Evolutionary conservation across 495 filamentous ascomycete species (phyloP).

Genomic region (Filosporella fistucella): DNA sequence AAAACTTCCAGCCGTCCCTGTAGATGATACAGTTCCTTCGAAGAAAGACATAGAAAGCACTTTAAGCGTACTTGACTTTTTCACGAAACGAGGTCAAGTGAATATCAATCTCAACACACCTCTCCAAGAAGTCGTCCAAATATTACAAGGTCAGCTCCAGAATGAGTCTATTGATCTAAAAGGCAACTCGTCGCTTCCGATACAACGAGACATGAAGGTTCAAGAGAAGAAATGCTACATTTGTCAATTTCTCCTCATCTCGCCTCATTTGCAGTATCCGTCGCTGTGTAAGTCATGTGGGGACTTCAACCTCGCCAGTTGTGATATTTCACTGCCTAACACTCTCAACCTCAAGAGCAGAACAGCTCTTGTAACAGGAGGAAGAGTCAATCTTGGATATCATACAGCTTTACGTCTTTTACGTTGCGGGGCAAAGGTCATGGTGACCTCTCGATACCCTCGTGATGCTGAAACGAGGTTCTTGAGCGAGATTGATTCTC

Average conservation of each 20-base stretch:
- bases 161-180: background rate
- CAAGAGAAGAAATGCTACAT: constrained; percentile 37
- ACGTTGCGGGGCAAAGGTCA: constrained; percentile 41
- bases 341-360: constrained; percentile 28
- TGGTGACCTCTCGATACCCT: constrained; percentile 43
- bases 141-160: constrained; percentile 16
- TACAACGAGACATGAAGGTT: background rate
- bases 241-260: constrained; percentile 28
- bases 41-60: constrained; percentile 24
- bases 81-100: constrained; percentile 13
- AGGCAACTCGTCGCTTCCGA: background rate
- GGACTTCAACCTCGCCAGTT: constrained; percentile 31
- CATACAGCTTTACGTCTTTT: constrained; percentile 38
- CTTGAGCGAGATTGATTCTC: constrained; percentile 29
- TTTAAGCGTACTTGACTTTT: constrained; percentile 27
- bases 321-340: constrained; percentile 29
- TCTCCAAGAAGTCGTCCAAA: constrained; percentile 21
- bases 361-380: constrained; percentile 43
- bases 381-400: constrained; percentile 42
- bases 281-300: constrained; percentile 38
- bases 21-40: constrained; percentile 15
- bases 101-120: constrained; percentile 19
- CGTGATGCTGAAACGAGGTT: constrained; percentile 38
- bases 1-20: background rate
- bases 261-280: constrained; percentile 28